Evolutionary conservation across 495 filamentous ascomycete genomes (phyloP), one percentile per base, ranked within the genome.

Genomic region (Podospora pseudopauciseta): DNA sequence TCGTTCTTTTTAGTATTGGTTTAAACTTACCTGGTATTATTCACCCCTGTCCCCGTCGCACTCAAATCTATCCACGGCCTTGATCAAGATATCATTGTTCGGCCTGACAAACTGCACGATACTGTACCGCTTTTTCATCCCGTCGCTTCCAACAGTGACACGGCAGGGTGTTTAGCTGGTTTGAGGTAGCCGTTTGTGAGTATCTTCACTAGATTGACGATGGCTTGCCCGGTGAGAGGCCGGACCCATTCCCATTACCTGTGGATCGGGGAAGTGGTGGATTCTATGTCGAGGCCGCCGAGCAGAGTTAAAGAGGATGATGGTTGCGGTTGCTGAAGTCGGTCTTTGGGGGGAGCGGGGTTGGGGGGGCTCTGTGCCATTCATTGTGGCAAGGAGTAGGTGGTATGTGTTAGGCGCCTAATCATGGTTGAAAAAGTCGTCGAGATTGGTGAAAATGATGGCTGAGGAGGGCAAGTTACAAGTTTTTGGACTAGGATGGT

Each of bases 131-230:
- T 81, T 80, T 39, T 68, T 75, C n/a, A 73, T 74, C 0, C 75
- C 84, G 3, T 49, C 13, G 75, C 71, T 4, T 85, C 86, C 0
- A 87, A 86, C 2, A 88, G 81, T 1, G 80, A 79, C 4, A 86
- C 84, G 19, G 90, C 88, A 4, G 88, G 81, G 73, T 90, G 88
- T 13, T 89, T 85, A 70, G 88, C 89, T 1, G 82, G 84, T 23
- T 87, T 81, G 55, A 90, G 72, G n/a, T 86, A 68, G 6, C 87
- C 86, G 63, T 83, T 84, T 7, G 86, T 87, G 71, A 90, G 90
- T 56, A 85, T 87, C 9, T 86, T 84, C 77, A 88, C 89, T 0
- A 91, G 80, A 65, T 91, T 91, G 62, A 90, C 78, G 39, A 91
- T 85, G 9, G 82, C 82, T 63, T 86, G 84, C 0, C 87, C 85